These are phyloP conservation scores for Suillus ampliporus DNA, from an alignment of 768 basidiomycete genomes.

Conservation along the genomic window DNA sequence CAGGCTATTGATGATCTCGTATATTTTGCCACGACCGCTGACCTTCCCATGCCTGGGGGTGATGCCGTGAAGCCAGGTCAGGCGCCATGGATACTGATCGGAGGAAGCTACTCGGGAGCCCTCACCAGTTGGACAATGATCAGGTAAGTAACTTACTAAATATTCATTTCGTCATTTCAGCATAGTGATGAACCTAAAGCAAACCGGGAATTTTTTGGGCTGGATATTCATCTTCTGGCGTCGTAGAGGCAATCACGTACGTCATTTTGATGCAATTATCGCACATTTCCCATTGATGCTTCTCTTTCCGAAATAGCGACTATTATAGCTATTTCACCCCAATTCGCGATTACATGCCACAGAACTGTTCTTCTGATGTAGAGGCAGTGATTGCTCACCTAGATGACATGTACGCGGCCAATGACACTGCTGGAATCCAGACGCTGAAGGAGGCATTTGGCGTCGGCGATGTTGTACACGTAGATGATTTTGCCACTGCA, in stretches of 20 bases:
- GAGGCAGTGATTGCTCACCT: constrained; percentile 65
- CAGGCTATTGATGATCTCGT: constrained; percentile 77
- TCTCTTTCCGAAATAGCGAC: constrained; percentile 16
- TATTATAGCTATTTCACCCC: constrained; percentile 67
- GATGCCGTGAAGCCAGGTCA: constrained; percentile 60
- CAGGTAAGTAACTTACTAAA: constrained; percentile 47
- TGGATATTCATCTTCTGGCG: constrained; percentile 51
- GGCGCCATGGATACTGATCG: constrained; percentile 48
- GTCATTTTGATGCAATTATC: constrained; percentile 21
- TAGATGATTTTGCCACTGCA: constrained; percentile 71
- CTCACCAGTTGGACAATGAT: constrained; percentile 71
- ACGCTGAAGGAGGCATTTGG: constrained; percentile 64
- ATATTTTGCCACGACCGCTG: constrained; percentile 69
- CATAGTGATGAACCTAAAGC: constrained; percentile 27
- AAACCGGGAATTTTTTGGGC: constrained; percentile 47
- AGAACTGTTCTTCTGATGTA: constrained; percentile 77
- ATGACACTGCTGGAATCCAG: constrained; percentile 53
- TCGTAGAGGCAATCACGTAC: constrained; percentile 50
- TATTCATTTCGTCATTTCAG: background rate
- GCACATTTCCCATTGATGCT: background rate
- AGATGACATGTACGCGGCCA: constrained; percentile 58
- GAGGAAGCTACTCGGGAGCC: constrained; percentile 51
- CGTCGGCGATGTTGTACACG: constrained; percentile 57
- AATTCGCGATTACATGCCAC: constrained; percentile 67
- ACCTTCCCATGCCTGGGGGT: constrained; percentile 71